Percentiles rank a stretch among this genome's conserved stretches.
These are phyloP conservation scores for Penicillium herquei DNA, from an alignment of 495 filamentous ascomycete genomes.

Conservation along the genomic window DNA sequence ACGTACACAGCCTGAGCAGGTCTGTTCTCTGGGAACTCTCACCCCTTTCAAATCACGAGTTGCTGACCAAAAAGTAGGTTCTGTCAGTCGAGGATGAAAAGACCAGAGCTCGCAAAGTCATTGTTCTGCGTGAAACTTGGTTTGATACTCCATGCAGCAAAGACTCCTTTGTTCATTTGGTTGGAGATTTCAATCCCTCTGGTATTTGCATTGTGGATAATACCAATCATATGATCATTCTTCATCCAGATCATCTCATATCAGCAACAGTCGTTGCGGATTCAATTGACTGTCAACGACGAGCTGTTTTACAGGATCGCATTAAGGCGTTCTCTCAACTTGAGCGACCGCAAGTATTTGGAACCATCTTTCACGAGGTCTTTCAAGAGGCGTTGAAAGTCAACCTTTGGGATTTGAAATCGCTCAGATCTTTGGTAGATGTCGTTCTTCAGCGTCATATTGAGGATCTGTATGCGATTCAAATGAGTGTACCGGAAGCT, in stretches of 20 bases:
- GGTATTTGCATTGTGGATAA: constrained; percentile 76
- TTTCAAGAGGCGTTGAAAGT: constrained; percentile 86
- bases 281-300: constrained; percentile 82
- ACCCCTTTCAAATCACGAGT: background rate
- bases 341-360: constrained; percentile 78
- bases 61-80: constrained; percentile 53
- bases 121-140: constrained; percentile 85
- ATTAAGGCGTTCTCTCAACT: constrained; percentile 82
- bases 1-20: constrained; percentile 66
- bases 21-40: constrained; percentile 28
- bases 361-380: constrained; percentile 87
- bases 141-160: constrained; percentile 68
- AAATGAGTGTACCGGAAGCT: constrained; percentile 68
- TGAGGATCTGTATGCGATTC: constrained; percentile 82
- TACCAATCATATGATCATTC: constrained; percentile 76
- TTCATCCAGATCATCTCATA: constrained; percentile 94
- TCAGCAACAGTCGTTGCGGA: constrained; percentile 92
- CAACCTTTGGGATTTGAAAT: constrained; percentile 75
- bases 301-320: constrained; percentile 89
- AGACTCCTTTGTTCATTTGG: constrained; percentile 77
- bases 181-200: constrained; percentile 68
- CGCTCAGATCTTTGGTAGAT: constrained; percentile 61
- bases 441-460: constrained; percentile 66
- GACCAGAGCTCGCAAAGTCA: constrained; percentile 58
- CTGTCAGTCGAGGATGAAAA: constrained; percentile 74